Percentiles rank a stretch among this genome's conserved stretches.
phyloP scores from a whole-genome alignment of 106 monocot species.

The Triglochin maritima region DNA sequence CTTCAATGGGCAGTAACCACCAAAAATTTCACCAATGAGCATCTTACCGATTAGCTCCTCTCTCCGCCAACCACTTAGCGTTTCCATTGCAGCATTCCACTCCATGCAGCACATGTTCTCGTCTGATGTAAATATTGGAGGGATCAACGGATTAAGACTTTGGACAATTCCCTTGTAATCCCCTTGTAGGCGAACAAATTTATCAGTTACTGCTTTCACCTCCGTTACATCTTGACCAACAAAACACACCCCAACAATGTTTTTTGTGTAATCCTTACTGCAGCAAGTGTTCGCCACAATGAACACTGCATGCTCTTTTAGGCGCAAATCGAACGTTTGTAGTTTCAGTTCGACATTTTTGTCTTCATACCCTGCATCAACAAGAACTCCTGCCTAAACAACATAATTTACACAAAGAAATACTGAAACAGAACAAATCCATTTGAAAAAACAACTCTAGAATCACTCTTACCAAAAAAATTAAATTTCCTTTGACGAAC shows the following conservation, averaged over 20 bases:
- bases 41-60: slow-evolving; percentile 63
- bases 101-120: slow-evolving; percentile 81
- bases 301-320: slow-evolving; percentile 44
- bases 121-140: slow-evolving; percentile 91
- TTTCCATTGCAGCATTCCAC: slow-evolving; percentile 93
- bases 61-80: slow-evolving; percentile 72
- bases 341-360: slow-evolving; percentile 90
- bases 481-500: too few species aligned
- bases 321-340: slow-evolving; percentile 54
- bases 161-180: slow-evolving; percentile 92
- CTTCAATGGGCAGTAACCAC: slow-evolving; percentile 65
- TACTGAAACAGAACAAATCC: too few species aligned
- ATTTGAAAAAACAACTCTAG: too few species aligned
- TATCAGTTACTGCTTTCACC: slow-evolving; percentile 87
- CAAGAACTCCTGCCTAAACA: too few species aligned
- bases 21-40: slow-evolving; percentile 85
- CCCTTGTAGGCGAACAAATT: slow-evolving; percentile 85
- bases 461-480: too few species aligned
- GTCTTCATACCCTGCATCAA: slow-evolving; percentile 71
- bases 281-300: slow-evolving; percentile 90
- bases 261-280: slow-evolving; percentile 67
- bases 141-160: slow-evolving; percentile 77
- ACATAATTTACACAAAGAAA: too few species aligned
- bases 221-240: slow-evolving; percentile 89
- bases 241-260: slow-evolving; percentile 84